These are phyloP conservation scores for Penicillium sp. DNA, from an alignment of 2,329 filamentous ascomycete species.

Conservation along the genomic window DNA sequence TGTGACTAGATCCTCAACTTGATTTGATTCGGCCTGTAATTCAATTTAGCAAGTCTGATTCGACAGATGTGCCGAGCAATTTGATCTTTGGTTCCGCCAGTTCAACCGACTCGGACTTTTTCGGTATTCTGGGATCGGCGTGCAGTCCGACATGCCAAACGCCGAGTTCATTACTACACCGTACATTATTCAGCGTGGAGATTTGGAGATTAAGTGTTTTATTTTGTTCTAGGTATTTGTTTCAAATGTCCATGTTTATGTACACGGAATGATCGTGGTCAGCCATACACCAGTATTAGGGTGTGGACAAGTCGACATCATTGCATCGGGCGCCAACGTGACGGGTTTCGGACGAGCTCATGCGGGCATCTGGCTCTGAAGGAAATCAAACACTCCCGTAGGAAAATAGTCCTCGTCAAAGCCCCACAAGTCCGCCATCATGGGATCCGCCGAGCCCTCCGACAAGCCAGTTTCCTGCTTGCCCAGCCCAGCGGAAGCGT, in stretches of 20 bases:
- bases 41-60: conserved; percentile 7
- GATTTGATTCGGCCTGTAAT: neutral
- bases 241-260: neutral
- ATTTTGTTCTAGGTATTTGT: conserved; percentile 1
- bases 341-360: conserved; percentile 14
- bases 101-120: conserved; percentile 18
- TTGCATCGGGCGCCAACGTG: neutral
- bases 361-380: conserved; percentile 46
- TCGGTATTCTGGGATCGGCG: conserved; percentile 12
- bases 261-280: conserved; percentile 8
- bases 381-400: conserved; percentile 45
- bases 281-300: conserved; percentile 9
- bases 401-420: conserved; percentile 46
- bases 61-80: conserved; percentile 12
- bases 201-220: neutral
- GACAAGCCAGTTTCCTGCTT: conserved; percentile 37
- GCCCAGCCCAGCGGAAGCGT: conserved; percentile 11
- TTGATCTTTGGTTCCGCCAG: neutral
- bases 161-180: neutral
- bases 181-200: neutral
- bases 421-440: conserved; percentile 45
- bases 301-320: conserved; percentile 15
- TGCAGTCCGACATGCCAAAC: conserved; percentile 1
- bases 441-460: conserved; percentile 41
- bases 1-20: neutral